Conservation (phyloP, 441 rosid species). For the Gossypium gossypioides region DNA sequence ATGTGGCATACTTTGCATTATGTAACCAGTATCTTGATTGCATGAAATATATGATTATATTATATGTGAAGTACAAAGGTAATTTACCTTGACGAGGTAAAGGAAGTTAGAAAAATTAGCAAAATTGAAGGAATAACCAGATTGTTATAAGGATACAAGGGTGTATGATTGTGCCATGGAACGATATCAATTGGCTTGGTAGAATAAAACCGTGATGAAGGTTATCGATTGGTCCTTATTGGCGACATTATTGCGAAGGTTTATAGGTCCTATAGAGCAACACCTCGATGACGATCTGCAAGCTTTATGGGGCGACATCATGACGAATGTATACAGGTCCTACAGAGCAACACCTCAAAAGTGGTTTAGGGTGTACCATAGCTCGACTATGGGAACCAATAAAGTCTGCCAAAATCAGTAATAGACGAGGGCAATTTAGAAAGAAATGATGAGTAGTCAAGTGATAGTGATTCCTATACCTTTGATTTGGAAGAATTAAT, state of each 20-base stretch:
- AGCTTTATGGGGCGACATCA: background rate
- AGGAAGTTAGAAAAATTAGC: background rate
- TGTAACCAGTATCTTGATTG: background rate
- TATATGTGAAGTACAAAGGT: background rate
- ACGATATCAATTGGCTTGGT: background rate
- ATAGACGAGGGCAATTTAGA: background rate
- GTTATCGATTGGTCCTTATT: background rate
- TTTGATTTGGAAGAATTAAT: background rate
- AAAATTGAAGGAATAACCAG: background rate
- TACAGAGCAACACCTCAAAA: background rate
- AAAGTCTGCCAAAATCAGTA: background rate
- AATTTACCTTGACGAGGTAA: background rate
- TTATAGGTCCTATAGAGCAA: background rate
- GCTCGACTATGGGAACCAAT: background rate
- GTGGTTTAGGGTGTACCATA: background rate
- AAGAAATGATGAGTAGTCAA: background rate
- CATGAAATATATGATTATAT: background rate
- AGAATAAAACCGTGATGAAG: background rate
- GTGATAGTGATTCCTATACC: background rate
- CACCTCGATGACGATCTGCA: background rate
- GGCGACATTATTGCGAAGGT: background rate
- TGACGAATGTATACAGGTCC: background rate
- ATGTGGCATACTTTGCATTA: background rate
- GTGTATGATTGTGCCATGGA: background rate
- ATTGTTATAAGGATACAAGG: background rate